These are phyloP conservation scores for Ustilago sp. DNA, from an alignment of 1,284 basidiomycete species.

Conservation along the genomic window DNA sequence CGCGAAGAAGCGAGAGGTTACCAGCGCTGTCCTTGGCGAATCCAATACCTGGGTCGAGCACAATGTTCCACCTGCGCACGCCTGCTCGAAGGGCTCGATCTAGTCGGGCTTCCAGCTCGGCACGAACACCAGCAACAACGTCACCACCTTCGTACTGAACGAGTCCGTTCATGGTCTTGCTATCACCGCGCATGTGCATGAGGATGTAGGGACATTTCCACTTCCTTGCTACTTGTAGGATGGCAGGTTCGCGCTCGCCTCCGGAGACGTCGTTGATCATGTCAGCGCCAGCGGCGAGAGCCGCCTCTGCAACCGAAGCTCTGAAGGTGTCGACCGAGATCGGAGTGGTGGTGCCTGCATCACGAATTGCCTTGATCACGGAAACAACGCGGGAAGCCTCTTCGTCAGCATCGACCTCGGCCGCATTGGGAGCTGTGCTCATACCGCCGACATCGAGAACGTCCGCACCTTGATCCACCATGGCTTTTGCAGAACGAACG, in stretches of 20 bases:
- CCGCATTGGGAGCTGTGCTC: conserved; percentile 72
- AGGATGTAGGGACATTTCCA: conserved; percentile 76
- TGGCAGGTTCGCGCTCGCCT: conserved; percentile 74
- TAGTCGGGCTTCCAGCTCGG: conserved; percentile 81
- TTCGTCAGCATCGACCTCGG: conserved; percentile 73
- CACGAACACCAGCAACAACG: conserved; percentile 78
- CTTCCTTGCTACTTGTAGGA: conserved; percentile 77
- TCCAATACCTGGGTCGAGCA: conserved; percentile 92
- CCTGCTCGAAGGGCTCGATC: conserved; percentile 80
- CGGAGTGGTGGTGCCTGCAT: conserved; percentile 71
- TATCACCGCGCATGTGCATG: conserved; percentile 93
- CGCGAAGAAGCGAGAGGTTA: conserved; percentile 76
- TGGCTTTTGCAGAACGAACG: conserved; percentile 39
- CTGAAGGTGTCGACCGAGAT: conserved; percentile 96
- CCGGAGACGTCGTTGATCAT: conserved; percentile 95
- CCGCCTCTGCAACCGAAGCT: conserved; percentile 80
- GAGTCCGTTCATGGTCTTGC: conserved; percentile 71
- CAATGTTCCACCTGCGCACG: conserved; percentile 87
- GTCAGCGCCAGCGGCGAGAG: conserved; percentile 85
- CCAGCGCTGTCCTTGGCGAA: conserved; percentile 88
- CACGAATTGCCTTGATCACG: conserved; percentile 68
- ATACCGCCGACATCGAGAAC: conserved; percentile 95
- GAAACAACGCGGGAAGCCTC: conserved; percentile 78
- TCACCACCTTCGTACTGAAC: conserved; percentile 77
- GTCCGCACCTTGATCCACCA: conserved; percentile 72